A percentile compares a stretch with the other conserved stretches of the same genome.
phyloP scores from a whole-genome alignment of 805 yeast species.

The Ogataea minuta region DNA sequence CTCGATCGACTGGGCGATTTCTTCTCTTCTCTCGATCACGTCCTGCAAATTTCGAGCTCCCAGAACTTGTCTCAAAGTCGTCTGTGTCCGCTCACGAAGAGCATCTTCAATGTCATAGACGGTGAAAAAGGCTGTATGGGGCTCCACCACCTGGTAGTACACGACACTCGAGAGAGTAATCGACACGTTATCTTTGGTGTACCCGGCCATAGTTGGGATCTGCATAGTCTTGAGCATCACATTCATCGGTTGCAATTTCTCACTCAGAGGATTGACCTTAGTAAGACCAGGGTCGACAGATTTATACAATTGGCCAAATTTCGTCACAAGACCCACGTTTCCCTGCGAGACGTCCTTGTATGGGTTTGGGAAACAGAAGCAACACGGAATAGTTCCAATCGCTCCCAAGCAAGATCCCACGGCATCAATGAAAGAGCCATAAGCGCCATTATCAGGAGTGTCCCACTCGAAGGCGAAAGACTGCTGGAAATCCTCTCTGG shows the following conservation, averaged over 20 bases:
- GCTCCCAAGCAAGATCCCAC: slow-evolving; percentile 50
- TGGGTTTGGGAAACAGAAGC: slow-evolving; percentile 55
- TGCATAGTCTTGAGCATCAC: slow-evolving; percentile 60
- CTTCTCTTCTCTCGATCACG: slow-evolving; percentile 70
- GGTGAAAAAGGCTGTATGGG: slow-evolving; percentile 62
- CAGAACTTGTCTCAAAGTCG: slow-evolving; percentile 68
- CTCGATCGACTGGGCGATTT: slow-evolving; percentile 63
- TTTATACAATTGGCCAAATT: slow-evolving; percentile 62
- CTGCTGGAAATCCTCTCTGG: slow-evolving; percentile 24
- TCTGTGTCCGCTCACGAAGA: slow-evolving; percentile 64
- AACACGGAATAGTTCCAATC: slow-evolving; percentile 55
- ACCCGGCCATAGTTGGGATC: slow-evolving; percentile 64
- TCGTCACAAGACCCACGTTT: slow-evolving; percentile 63
- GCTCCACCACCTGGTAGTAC: slow-evolving; percentile 64
- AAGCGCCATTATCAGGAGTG: slow-evolving; percentile 34
- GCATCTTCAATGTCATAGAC: slow-evolving; percentile 54
- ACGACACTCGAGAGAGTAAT: slow-evolving; percentile 63
- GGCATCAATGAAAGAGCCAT: slow-evolving; percentile 36
- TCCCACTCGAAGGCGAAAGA: slow-evolving; percentile 35
- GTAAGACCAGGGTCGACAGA: slow-evolving; percentile 69
- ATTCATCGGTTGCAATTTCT: slow-evolving; percentile 47
- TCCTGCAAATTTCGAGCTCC: slow-evolving; percentile 68
- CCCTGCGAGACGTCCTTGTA: slow-evolving; percentile 63
- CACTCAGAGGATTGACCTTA: slow-evolving; percentile 64
- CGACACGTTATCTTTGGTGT: slow-evolving; percentile 69